Evolutionary conservation across 176 grass and related monocot species (phyloP).

Genomic region (Hyparrhenia diplandra): DNA sequence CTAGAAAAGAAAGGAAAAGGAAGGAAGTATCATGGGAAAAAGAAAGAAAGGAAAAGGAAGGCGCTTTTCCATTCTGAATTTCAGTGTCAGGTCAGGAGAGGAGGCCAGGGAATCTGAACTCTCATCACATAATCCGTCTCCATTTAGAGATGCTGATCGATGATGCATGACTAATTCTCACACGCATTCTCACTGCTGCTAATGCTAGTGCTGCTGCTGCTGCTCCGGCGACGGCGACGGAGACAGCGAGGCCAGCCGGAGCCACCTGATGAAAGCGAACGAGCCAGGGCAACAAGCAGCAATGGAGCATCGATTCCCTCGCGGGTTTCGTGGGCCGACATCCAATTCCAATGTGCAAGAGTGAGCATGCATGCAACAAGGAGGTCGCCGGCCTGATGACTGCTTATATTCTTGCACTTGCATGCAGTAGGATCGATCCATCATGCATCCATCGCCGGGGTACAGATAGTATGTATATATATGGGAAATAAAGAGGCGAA

Average conservation of each 20-base stretch:
- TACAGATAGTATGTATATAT: too few species aligned
- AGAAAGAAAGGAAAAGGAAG: too few species aligned
- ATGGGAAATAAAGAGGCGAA: too few species aligned
- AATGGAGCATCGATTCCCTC: neutral
- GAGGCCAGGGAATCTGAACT: neutral
- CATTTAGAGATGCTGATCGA: neutral
- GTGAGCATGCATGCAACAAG: neutral
- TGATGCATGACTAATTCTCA: neutral
- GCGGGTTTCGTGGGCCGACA: slow-evolving; percentile 11
- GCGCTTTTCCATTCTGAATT: neutral
- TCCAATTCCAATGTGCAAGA: neutral
- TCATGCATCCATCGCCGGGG: too few species aligned
- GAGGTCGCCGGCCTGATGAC: neutral
- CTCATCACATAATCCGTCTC: neutral
- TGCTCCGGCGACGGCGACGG: neutral
- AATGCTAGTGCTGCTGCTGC: neutral
- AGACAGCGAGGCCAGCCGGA: neutral
- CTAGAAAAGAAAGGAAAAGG: neutral
- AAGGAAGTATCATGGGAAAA: too few species aligned
- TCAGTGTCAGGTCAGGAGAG: neutral
- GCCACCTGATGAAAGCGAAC: slow-evolving; percentile 20
- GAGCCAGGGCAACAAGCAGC: neutral
- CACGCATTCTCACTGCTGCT: neutral
- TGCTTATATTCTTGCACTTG: too few species aligned
- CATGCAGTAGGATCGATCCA: too few species aligned